Conservation (phyloP, 2,329 filamentous ascomycete genomes). For the Harringtonia lauricola region DNA sequence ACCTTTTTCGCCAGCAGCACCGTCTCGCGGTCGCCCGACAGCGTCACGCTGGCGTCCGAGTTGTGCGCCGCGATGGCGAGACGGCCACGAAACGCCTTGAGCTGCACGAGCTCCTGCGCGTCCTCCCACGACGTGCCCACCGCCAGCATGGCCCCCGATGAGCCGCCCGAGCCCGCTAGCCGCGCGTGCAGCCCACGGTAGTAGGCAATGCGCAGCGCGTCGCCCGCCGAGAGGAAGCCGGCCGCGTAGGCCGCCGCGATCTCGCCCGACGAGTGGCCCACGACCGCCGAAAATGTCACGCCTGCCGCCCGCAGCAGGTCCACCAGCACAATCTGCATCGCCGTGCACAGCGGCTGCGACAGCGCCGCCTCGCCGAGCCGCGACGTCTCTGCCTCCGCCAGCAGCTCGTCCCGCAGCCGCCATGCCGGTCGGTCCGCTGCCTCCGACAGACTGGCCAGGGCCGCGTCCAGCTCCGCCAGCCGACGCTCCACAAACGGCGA, state of each 20-base stretch:
- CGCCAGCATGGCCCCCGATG: conserved; percentile 10
- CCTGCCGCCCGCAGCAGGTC: conserved; percentile 16
- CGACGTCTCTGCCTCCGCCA: conserved; percentile 14
- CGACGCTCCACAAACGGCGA: neutral
- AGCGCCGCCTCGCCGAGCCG: conserved; percentile 7
- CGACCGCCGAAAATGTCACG: conserved; percentile 14
- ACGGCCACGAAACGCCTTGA: neutral
- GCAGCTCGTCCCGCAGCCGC: no score
- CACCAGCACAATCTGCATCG: conserved; percentile 18
- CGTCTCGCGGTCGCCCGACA: conserved; percentile 16
- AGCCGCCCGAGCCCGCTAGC: no score
- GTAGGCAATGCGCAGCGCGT: conserved; percentile 10
- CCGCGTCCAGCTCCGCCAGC: neutral
- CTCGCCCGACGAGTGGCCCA: conserved; percentile 22
- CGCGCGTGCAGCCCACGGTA: conserved; percentile 5
- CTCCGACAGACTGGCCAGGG: neutral
- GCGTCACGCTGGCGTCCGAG: no score
- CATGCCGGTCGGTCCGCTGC: neutral
- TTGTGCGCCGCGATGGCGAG: no score
- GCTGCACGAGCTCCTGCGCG: neutral
- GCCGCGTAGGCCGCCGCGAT: conserved; percentile 20
- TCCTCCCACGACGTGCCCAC: conserved; percentile 5
- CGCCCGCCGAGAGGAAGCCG: conserved; percentile 9
- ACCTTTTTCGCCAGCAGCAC: conserved; percentile 17
- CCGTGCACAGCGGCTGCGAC: conserved; percentile 18